Conservation (phyloP, 495 filamentous ascomycete genomes). For the Glarea lozoyensis region DNA sequence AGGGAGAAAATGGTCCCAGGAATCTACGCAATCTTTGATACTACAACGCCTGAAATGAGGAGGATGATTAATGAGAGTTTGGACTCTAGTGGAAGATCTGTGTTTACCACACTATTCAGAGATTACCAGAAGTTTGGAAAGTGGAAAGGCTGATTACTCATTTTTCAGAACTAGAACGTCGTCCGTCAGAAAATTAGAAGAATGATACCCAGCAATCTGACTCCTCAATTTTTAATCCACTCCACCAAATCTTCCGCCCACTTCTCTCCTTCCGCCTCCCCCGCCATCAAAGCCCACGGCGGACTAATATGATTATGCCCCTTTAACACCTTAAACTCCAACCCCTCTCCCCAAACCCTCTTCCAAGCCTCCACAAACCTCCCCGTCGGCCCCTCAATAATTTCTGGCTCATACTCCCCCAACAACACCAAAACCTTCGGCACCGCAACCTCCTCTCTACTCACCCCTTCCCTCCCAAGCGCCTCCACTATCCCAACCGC, state of each 20-base stretch:
- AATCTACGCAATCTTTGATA: constrained; percentile 61
- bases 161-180: no score
- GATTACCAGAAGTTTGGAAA: constrained; percentile 61
- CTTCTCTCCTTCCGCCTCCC: constrained; percentile 29
- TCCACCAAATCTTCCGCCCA: constrained; percentile 30
- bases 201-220: constrained; percentile 44
- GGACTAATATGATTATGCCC: constrained; percentile 39
- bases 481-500: constrained; percentile 23
- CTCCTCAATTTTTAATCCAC: constrained; percentile 15
- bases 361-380: constrained; percentile 24
- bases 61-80: constrained; percentile 59
- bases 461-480: constrained; percentile 17
- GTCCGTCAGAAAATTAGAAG: constrained; percentile 58
- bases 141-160: constrained; percentile 48
- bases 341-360: constrained; percentile 23
- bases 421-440: constrained; percentile 18
- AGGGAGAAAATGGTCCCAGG: constrained; percentile 63
- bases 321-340: constrained; percentile 23
- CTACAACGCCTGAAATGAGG: constrained; percentile 55
- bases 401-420: constrained; percentile 30
- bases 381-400: constrained; percentile 22
- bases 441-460: constrained; percentile 17
- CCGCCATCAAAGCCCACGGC: constrained; percentile 26
- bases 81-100: constrained; percentile 55
- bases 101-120: constrained; percentile 65